Evolutionary conservation across 2,329 filamentous ascomycete genomes (phyloP).

Genomic region (Fusarium ambrosium): DNA sequence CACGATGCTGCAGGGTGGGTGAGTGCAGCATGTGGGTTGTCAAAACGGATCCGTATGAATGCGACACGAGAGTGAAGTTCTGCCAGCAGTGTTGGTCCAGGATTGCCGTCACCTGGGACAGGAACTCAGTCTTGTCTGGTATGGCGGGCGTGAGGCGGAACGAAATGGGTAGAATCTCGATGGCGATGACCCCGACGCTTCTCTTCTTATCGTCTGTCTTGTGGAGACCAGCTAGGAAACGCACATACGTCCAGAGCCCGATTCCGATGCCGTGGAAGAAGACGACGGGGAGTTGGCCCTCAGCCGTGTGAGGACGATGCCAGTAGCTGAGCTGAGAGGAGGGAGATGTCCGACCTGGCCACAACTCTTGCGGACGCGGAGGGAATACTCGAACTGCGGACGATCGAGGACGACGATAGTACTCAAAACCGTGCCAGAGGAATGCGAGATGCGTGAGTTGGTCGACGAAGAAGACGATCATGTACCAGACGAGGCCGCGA

Average conservation of each 20-base stretch:
- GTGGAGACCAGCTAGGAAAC: constrained; percentile 68
- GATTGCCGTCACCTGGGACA: constrained; percentile 68
- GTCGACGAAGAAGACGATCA: constrained; percentile 68
- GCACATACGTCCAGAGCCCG: constrained; percentile 73
- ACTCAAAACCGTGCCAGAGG: constrained; percentile 63
- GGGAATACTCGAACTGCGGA: constrained; percentile 65
- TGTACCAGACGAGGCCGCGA: constrained; percentile 75
- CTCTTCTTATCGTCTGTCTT: constrained; percentile 48
- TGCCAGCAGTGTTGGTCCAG: constrained; percentile 69
- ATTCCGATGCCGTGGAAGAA: constrained; percentile 81
- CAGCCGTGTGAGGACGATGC: constrained; percentile 70
- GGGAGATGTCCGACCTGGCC: constrained; percentile 62
- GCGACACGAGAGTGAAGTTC: constrained; percentile 71
- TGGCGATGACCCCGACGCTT: constrained; percentile 72
- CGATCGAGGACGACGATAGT: constrained; percentile 57
- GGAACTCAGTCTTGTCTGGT: constrained; percentile 65
- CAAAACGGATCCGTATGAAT: constrained; percentile 75
- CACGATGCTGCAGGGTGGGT: constrained; percentile 61
- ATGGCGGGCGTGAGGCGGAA: constrained; percentile 71
- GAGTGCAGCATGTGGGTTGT: constrained; percentile 72
- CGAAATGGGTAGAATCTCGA: constrained; percentile 76
- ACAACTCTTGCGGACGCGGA: constrained; percentile 64
- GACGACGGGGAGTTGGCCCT: constrained; percentile 67
- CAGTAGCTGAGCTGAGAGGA: constrained; percentile 71
- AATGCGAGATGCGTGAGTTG: constrained; percentile 62